Base-by-base conservation (phyloP, 2,329 filamentous ascomycete genomes). In the Nothophoma quercina region DNA sequence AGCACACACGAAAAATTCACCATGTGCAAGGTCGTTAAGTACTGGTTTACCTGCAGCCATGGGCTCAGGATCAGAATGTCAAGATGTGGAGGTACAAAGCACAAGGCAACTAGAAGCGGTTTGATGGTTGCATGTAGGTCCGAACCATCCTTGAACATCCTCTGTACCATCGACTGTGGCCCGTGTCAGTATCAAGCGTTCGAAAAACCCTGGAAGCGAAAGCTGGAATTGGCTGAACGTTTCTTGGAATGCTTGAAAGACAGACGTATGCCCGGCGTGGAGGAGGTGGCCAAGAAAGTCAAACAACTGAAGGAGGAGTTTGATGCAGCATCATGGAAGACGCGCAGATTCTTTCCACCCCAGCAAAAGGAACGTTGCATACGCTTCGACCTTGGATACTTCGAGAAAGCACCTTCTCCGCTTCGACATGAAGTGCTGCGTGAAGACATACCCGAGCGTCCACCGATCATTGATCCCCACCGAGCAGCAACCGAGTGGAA, bases 1-100 rank as follows among this genome's bases (percentile, higher is more conserved):
- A 19, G 18, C 7, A 22, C 10, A 6, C 10, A 5, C 18, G n/a
- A 41, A 7, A 22, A 12, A 3, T 3, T 28, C 13, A 15, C 9
- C 18, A 77, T 77, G 75, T 77, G 75, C 67, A 75, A 74, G 34
- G 62, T 69, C 21, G 55, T 70, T 10, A 59, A 55, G 8, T 67
- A 72, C 35, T 50, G 34, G 5, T 76, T 73, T 46, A 47, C 52
- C 7, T 77, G 75, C 59, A 53, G 59, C 0, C 75, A 77, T 55
- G 52, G 51, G 7, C 33, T 67, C 45, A 45, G 48, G 16, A 57
- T 70, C 23, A 60, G 64, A 15, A 61, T 64, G 8, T 75, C 72
- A 2, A 62, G 59, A 16, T 77, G 76, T 54, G 44, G 59, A 9
- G 75, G 71, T 10, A 72, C 62, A 2, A 71, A 66, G 28, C 64